Base-by-base conservation (phyloP, 768 basidiomycete species). In the Mycena latifolia region DNA sequence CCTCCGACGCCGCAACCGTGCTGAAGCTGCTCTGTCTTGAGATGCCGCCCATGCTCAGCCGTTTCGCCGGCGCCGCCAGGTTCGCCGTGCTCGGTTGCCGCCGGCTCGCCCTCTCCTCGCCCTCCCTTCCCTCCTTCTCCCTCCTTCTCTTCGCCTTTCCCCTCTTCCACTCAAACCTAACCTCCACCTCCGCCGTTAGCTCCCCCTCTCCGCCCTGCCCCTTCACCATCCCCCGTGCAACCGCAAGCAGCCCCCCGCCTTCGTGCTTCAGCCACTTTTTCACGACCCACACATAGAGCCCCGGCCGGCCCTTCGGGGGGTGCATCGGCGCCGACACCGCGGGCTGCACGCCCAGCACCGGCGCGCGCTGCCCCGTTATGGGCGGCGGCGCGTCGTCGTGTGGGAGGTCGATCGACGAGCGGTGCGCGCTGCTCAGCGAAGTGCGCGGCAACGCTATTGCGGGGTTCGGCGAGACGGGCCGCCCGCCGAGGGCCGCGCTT, bases 141-240 rank as follows among this genome's bases (percentile, higher is more conserved):
- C 48, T 61, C 63, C 28, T 66, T 68, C 64, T 64, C 69, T 60
- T 69, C 47, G 71, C 72, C 71, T 79, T 82, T 27, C 85, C 85
- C 52, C 91, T 79, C 71, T 85, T 85, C 94, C 94, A 95, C 77
- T 94, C 93, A 74, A 95, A 91, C 50, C 88, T 78, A 22, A 95
- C 87, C 71, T 94, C 92, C 1, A 93, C 85, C 27, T 80, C 82
- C 0, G 79, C 81, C 43, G 80, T 77, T 18, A 75, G 63, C 4
- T 69, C 74, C 9, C 61, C 53, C 41, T 53, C 63, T 61, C 51
- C 51, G 5, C 41, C 27, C 52, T 66, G 51, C 41, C 62, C 62
- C 46, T 60, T 69, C 17, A 64, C 60, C 54, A 47, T 70, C n/a
- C 72, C 67, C 39, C 33, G 52, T 22, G 69, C 72, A 15, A 70